Evolutionary conservation across 495 filamentous ascomycete species (phyloP).

Genomic region (Penicillium robsamsonii): DNA sequence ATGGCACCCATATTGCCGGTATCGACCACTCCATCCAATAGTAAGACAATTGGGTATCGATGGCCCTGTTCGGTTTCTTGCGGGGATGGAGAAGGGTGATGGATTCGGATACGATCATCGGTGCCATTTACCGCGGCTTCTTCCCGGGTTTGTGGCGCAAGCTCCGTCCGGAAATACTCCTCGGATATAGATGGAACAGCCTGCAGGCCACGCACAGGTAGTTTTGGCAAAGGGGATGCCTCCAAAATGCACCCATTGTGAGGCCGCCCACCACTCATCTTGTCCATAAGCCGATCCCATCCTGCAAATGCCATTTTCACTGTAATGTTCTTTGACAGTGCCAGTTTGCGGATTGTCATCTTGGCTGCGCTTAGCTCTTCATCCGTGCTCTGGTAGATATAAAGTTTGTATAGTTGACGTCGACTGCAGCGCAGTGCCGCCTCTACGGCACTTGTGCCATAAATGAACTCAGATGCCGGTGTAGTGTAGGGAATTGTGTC

Average conservation of each 20-base stretch:
- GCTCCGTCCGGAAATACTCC: constrained; percentile 52
- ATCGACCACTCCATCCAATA: constrained; percentile 84
- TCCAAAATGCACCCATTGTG: constrained; percentile 92
- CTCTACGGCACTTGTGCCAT: constrained; percentile 76
- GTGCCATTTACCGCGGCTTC: constrained; percentile 69
- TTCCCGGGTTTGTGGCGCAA: constrained; percentile 69
- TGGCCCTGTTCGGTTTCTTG: constrained; percentile 15
- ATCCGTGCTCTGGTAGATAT: constrained; percentile 57
- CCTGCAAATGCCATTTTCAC: constrained; percentile 53
- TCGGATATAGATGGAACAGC: constrained; percentile 38
- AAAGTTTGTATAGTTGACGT: constrained; percentile 80
- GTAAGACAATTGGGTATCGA: constrained; percentile 72
- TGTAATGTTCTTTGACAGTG: constrained; percentile 52
- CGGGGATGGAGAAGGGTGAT: constrained; percentile 20
- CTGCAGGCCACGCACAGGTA: constrained; percentile 63
- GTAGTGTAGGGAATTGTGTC: constrained; percentile 74
- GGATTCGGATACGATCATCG: constrained; percentile 36
- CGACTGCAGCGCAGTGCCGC: constrained; percentile 68
- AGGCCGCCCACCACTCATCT: constrained; percentile 76
- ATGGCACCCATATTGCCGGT: constrained; percentile 89
- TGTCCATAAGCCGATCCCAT: constrained; percentile 68
- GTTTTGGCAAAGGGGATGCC: constrained; percentile 73
- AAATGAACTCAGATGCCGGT: constrained; percentile 87
- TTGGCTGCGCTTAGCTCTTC: constrained; percentile 41
- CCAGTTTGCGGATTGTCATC: constrained; percentile 56